These are phyloP conservation scores for Nicotiana tabacum DNA, from an alignment of 257 asterid species.

Conservation along the genomic window DNA sequence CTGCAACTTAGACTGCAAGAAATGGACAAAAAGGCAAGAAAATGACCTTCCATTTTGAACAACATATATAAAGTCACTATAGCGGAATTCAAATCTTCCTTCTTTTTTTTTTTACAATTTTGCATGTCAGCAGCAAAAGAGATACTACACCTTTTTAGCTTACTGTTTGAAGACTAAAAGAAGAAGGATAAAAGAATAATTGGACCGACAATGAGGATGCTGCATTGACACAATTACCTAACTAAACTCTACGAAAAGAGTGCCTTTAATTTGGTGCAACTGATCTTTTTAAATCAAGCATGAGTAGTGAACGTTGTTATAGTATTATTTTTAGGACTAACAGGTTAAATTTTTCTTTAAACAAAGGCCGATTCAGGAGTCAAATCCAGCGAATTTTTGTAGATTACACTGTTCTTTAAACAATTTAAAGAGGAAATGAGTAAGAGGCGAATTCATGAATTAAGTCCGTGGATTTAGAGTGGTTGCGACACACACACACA, in stretches of 20 bases:
- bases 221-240: background rate
- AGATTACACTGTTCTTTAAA: too few relatives aligned
- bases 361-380: too few relatives aligned
- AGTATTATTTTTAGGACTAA: too few relatives aligned
- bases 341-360: too few relatives aligned
- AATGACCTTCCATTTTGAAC: background rate
- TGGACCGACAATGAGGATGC: background rate
- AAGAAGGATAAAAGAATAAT: too few relatives aligned
- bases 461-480: too few relatives aligned
- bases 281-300: background rate
- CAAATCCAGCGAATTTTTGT: too few relatives aligned
- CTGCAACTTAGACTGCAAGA: background rate
- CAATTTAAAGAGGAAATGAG: too few relatives aligned
- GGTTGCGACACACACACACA: too few relatives aligned
- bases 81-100: background rate
- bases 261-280: background rate
- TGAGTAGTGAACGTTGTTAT: too few relatives aligned
- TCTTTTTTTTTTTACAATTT: too few relatives aligned
- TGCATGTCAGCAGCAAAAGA: background rate
- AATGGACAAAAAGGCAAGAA: background rate
- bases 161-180: background rate
- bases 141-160: background rate
- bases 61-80: background rate
- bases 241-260: background rate
- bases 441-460: too few relatives aligned